phyloP scores from a whole-genome alignment of 2,329 filamentous ascomycete species.

The Gnomoniopsis sp. region DNA sequence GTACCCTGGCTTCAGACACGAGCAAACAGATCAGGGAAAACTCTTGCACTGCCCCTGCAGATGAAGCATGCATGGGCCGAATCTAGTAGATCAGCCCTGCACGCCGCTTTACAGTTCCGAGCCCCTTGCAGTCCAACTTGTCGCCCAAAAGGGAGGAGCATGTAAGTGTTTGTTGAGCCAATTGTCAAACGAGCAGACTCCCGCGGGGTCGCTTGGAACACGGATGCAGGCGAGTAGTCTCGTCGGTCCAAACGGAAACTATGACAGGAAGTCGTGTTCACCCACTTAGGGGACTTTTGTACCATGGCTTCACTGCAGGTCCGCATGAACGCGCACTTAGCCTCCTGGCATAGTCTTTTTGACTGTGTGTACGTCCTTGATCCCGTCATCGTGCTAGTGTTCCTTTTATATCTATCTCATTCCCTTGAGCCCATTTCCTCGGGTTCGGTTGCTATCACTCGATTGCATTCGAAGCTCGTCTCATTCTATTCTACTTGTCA shows the following conservation, averaged over 20 bases:
- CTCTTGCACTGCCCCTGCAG: not conserved
- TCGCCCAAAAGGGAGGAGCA: not conserved
- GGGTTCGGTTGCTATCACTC: not conserved
- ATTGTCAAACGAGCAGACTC: not conserved
- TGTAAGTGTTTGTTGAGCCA: not conserved
- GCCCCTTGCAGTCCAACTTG: not conserved
- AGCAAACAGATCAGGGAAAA: conserved; percentile 6
- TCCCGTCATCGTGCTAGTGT: not conserved
- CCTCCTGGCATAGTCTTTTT: conserved; percentile 21
- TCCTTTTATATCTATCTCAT: conserved; percentile 12
- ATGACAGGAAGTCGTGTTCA: conserved; percentile 12
- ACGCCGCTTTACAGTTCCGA: not conserved
- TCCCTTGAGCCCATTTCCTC: not conserved
- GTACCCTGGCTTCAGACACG: not conserved
- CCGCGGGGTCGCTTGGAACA: not conserved
- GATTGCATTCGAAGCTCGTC: not conserved
- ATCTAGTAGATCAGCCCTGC: not conserved
- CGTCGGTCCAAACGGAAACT: conserved; percentile 4
- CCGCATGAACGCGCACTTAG: conserved; percentile 1
- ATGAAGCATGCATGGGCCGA: not conserved
- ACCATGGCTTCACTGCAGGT: conserved; percentile 16
- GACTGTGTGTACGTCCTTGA: conserved; percentile 20
- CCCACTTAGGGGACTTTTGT: conserved; percentile 1
- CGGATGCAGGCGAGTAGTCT: conserved; percentile 2
- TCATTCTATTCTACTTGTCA: not conserved